These are phyloP conservation scores for Nigrospora sphaerica DNA, from an alignment of 2,329 filamentous ascomycete species.

Conservation along the genomic window DNA sequence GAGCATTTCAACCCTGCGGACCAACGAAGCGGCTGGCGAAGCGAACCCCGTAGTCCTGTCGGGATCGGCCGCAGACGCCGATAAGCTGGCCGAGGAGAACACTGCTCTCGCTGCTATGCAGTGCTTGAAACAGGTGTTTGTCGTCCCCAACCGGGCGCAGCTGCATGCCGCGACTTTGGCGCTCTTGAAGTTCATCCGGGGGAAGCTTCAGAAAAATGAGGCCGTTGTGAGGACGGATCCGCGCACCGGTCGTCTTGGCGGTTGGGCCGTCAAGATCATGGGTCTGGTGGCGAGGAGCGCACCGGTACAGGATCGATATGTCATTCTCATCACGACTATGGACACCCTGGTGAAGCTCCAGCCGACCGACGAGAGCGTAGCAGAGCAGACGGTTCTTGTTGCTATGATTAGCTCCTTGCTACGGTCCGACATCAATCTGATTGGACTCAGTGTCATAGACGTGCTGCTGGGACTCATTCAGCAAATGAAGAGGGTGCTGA, in stretches of 20 bases:
- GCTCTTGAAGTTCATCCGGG: constrained; percentile 67
- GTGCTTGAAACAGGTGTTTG: constrained; percentile 80
- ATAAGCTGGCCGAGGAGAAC: constrained; percentile 84
- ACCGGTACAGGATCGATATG: constrained; percentile 88
- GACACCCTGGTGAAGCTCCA: constrained; percentile 66
- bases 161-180: constrained; percentile 69
- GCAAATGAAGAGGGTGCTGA: constrained; percentile 72
- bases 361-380: constrained; percentile 62
- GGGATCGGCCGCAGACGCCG: constrained; percentile 77
- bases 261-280: constrained; percentile 80
- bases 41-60: constrained; percentile 67
- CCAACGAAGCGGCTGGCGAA: constrained; percentile 55
- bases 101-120: constrained; percentile 78
- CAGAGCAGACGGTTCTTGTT: constrained; percentile 67
- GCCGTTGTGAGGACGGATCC: constrained; percentile 42
- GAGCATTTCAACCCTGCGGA: constrained; percentile 73
- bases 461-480: constrained; percentile 78
- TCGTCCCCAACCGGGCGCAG: constrained; percentile 73
- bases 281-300: constrained; percentile 78
- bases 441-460: constrained; percentile 94
- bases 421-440: constrained; percentile 84
- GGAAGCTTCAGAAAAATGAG: constrained; percentile 45
- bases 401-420: constrained; percentile 77
- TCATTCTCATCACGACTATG: constrained; percentile 76
- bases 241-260: constrained; percentile 39